Conservation (phyloP, 208 protist genomes). For the Entamoeba moshkovskii region DNA sequence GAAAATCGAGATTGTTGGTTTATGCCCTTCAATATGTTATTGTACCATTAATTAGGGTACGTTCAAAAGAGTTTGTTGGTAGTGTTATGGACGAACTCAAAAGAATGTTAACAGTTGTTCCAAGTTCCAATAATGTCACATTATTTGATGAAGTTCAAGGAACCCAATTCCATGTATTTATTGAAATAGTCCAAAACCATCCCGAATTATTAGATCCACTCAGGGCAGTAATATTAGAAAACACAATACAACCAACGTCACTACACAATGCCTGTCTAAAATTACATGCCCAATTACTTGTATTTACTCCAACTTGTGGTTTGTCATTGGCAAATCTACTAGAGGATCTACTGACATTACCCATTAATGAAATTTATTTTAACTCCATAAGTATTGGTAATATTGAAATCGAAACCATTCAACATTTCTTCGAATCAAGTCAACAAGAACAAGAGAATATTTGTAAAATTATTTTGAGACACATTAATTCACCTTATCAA, state of each 20-base stretch:
- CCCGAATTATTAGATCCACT: background rate
- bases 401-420: background rate
- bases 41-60: background rate
- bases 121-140: background rate
- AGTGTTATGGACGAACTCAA: background rate
- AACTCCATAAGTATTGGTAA: background rate
- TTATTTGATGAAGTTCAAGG: background rate
- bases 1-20: background rate
- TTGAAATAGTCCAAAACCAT: background rate
- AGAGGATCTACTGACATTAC: background rate
- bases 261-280: background rate
- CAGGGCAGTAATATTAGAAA: background rate
- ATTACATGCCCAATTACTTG: background rate
- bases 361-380: background rate
- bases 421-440: background rate
- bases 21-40: background rate
- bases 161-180: background rate
- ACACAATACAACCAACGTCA: background rate
- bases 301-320: background rate
- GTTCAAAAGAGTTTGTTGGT: background rate
- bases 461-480: slow-evolving; percentile 2
- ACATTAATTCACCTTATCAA: background rate
- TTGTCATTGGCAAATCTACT: background rate
- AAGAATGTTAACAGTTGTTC: background rate
- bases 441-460: background rate